Conservation (phyloP, 371 early-diverging fungal genomes). For the Rhizomucor miehei region DNA sequence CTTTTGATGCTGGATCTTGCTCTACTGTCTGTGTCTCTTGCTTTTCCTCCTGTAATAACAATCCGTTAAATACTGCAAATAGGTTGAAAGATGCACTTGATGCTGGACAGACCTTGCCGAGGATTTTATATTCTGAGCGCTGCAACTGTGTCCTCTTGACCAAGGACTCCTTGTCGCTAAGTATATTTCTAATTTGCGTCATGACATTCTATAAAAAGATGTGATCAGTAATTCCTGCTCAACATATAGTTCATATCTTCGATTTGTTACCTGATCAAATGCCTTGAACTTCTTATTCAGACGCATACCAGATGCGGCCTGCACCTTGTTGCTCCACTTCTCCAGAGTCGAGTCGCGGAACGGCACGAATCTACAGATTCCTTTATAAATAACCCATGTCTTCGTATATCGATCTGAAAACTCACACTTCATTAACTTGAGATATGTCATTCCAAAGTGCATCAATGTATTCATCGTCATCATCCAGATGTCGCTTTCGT, state of each 20-base stretch:
- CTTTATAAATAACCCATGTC: not conserved
- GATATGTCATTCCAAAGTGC: conserved; percentile 63
- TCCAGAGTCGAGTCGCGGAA: conserved; percentile 86
- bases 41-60: not conserved
- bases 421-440: conserved; percentile 53
- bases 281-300: conserved; percentile 90
- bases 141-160: conserved; percentile 84
- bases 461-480: conserved; percentile 59
- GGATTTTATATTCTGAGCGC: conserved; percentile 64
- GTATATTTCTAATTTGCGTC: conserved; percentile 75
- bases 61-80: no score
- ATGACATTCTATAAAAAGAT: conserved; percentile 44
- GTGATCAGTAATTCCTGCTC: no score
- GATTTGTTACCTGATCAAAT: conserved; percentile 70
- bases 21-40: not conserved
- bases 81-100: no score
- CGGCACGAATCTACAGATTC: conserved; percentile 55
- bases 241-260: not conserved
- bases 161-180: conserved; percentile 74
- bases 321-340: conserved; percentile 92
- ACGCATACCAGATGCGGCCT: conserved; percentile 67
- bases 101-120: conserved; percentile 44
- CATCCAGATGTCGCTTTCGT: conserved; percentile 47
- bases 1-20: conserved; percentile 21
- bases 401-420: not conserved